A percentile compares a stretch with the other conserved stretches of the same genome.
Evolutionary conservation across 1,284 basidiomycete genomes (phyloP).

Genomic region (Boletus semigastroideus): DNA sequence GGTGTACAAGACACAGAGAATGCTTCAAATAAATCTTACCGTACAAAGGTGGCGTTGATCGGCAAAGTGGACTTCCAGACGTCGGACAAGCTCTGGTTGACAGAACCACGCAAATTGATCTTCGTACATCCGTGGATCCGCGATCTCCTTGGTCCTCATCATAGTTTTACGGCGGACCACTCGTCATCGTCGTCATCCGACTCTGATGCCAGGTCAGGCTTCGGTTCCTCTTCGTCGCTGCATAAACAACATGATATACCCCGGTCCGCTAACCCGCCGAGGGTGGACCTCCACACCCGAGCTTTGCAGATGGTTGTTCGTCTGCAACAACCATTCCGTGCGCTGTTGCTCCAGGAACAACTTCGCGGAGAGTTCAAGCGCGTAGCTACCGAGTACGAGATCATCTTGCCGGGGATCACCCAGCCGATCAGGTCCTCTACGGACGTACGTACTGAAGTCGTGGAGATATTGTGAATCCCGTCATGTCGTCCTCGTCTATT

Average conservation of each 20-base stretch:
- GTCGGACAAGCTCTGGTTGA: neutral
- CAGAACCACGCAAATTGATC: neutral
- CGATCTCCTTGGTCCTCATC: neutral
- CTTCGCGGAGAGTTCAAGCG: neutral
- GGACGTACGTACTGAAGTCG: neutral
- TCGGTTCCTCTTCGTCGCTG: no score
- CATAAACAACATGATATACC: no score
- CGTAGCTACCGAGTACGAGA: neutral
- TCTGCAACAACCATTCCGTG: neutral
- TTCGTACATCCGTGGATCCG: constrained; percentile 4
- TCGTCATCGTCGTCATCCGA: no score
- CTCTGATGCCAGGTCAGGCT: no score
- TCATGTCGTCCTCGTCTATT: neutral
- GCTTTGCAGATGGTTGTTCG: neutral
- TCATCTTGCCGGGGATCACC: neutral
- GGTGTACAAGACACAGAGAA: neutral
- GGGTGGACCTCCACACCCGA: neutral
- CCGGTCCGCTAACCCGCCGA: no score
- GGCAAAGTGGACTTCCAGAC: neutral
- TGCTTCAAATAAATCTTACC: neutral
- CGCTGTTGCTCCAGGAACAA: neutral
- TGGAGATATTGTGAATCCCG: neutral
- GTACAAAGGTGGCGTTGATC: neutral
- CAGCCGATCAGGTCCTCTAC: neutral
- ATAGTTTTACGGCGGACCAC: no score